A percentile compares a stretch with the other conserved stretches of the same genome.
phyloP scores from a whole-genome alignment of 1,284 basidiomycete species.

The Cutaneotrichosporon sp. region DNA sequence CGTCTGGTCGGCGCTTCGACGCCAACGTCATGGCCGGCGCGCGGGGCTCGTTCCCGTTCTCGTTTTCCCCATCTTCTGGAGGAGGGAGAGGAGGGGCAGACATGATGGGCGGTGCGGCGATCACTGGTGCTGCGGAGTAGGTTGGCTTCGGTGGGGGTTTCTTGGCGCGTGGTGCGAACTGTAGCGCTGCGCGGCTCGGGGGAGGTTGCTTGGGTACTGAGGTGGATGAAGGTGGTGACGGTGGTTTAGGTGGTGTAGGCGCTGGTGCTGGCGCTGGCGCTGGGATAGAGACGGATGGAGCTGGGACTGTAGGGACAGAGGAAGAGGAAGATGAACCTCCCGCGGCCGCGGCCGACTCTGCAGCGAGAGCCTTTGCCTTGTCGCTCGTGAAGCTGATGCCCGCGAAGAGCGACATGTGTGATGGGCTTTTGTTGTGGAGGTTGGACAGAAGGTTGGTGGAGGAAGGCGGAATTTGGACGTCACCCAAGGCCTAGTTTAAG shows the following conservation, averaged over 20 bases:
- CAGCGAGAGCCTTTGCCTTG: constrained; percentile 26
- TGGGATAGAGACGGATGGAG: neutral
- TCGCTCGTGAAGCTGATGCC: constrained; percentile 46
- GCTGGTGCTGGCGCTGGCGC: neutral
- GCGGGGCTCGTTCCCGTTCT: constrained; percentile 3
- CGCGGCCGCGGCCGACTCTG: constrained; percentile 16
- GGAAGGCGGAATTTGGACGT: constrained; percentile 3
- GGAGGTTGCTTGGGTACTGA: neutral
- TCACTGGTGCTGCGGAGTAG: constrained; percentile 19
- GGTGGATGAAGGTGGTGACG: neutral
- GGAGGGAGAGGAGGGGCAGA: constrained; percentile 10
- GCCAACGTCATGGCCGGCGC: constrained; percentile 50
- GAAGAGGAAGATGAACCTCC: constrained; percentile 7
- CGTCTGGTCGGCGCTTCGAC: constrained; percentile 12
- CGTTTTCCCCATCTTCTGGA: neutral
- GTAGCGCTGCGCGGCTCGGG: constrained; percentile 28
- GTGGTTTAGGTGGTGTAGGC: neutral
- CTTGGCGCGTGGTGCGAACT: constrained; percentile 47
- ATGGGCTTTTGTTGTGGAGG: neutral
- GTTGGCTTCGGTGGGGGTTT: constrained; percentile 32
- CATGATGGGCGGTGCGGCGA: neutral
- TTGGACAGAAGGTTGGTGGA: neutral
- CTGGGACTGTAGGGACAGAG: neutral
- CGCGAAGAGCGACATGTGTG: constrained; percentile 46
- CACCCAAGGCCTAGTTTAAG: neutral